Evolutionary conservation across 192 early-diverging fungal species (phyloP), one percentile per base, ranked within the genome.

Genomic region (Dissophora ornata): DNA sequence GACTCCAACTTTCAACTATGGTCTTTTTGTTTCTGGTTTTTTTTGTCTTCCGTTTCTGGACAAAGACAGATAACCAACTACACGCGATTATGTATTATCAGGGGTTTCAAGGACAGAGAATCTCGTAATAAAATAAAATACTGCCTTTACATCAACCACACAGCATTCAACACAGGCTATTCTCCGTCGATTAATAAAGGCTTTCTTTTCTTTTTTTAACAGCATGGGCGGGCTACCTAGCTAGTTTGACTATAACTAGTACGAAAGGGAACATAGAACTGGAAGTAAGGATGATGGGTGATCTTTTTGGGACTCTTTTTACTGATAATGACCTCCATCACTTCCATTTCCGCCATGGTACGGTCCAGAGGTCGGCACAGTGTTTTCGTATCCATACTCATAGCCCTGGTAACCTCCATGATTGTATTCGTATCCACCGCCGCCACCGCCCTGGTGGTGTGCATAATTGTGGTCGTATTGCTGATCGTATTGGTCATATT

Each of bases 361-460:
- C 19, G 58, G 53, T 3, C 42, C 58, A 4, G 71, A 67, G 33
- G 64, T 57, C 5, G 73, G 73, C 7, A 67, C 52, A 2, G 48
- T 21, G 19, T 75, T 58, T 10, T 77, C 73, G 29, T 77, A 77
- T 26, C 64, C 73, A 36, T 77, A 77, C 34, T 77, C 73, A 36
- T 57, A 63, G 0, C 38, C 57, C 51, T 63, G 69, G 12, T 68
- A 58, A 18, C 56, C 54, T 11, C 42, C 53, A 25, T 64, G 48
- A 38, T 41, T 63, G 34, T 40, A 51, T n/a, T 55, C 53, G 30
- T 69, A 69, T 44, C 67, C 67, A 24, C 57, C 67, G 32, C 42
- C 51, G n/a, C 38, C 50, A 45, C n/a, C 24, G 9, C 38, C 62
- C 18, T 26, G 21, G 18, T 34, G 45, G 41, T 38, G 36, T 9